Evolutionary conservation across 306 rosid species (phyloP).

Genomic region (Mucuna pruriens): DNA sequence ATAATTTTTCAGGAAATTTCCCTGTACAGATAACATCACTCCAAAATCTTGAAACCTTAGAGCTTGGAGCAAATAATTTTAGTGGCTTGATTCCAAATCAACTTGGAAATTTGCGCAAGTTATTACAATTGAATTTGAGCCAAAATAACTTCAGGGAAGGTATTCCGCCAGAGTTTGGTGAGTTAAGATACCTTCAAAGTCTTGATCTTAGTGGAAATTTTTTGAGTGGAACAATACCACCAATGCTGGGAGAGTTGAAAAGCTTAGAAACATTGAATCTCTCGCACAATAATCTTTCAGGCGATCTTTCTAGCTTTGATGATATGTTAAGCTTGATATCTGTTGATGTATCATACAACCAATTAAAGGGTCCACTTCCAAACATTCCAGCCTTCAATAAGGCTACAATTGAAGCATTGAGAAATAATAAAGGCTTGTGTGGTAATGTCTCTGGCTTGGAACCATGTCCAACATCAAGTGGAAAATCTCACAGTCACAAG

Average conservation of each 20-base stretch:
- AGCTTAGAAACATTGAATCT: slow-evolving; percentile 42
- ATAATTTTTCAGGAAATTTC: not conserved
- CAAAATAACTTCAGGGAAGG: slow-evolving; percentile 1
- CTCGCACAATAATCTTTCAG: slow-evolving; percentile 48
- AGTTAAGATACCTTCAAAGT: slow-evolving; percentile 6
- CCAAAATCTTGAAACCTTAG: not conserved
- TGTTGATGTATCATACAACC: slow-evolving; percentile 44
- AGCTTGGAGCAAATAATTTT: slow-evolving; percentile 5
- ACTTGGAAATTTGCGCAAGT: not conserved
- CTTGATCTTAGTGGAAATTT: slow-evolving; percentile 47
- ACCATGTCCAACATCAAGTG: not conserved
- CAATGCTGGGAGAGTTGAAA: slow-evolving; percentile 28
- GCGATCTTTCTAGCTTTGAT: slow-evolving; percentile 34
- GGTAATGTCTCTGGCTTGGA: slow-evolving; percentile 19
- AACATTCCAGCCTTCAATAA: not conserved
- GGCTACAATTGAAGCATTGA: not conserved
- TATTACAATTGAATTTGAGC: slow-evolving; percentile 5
- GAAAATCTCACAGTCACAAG: not conserved
- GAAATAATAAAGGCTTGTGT: slow-evolving; percentile 25
- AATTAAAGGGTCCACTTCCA: slow-evolving; percentile 33
- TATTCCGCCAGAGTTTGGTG: slow-evolving; percentile 7
- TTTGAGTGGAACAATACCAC: slow-evolving; percentile 29
- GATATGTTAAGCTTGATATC: slow-evolving; percentile 38
- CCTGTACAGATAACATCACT: slow-evolving; percentile 11
- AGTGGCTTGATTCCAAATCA: slow-evolving; percentile 1